Evolutionary conservation across 2,329 filamentous ascomycete genomes (phyloP), one percentile per base, ranked within the genome.

Genomic region (Keithomyces neogunnii): DNA sequence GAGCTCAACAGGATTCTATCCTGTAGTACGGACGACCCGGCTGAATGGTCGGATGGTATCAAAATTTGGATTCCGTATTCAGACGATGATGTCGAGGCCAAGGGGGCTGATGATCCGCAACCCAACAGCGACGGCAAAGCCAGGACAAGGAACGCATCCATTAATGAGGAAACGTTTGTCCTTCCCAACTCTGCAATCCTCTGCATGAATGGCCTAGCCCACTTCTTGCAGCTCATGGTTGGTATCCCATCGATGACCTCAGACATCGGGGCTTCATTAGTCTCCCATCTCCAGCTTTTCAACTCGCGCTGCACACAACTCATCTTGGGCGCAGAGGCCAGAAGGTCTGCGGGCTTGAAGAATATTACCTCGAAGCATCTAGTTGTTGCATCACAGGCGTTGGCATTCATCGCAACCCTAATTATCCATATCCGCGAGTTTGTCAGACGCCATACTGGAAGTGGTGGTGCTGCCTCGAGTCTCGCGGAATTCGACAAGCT

Each of bases 361-460:
- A 96, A 96, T 62, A 99, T 99, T 65, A 96, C 89, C 0, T 96
- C 93, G 0, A 93, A 93, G 61, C 92, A 99, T 69, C 79, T 99
- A 2, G 91, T 93, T 0, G 81, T 97, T 19, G 91, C 93, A 3
- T 91, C 88, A 0, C 92, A 96, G 66, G 88, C 91, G 0, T 71
- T 97, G 19, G 85, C 86, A 44, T 96, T 99, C 65, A 83, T 95
- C 44, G 87, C 91, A 29, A 84, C 89, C 0, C 74, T 97, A 2
- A 85, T 96, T 4, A 92, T 93, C 0, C 90, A 97, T 63, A 79
- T 96, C 32, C 84, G 92, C 44, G 93, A 97, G 69, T 96, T 95
- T 60, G 83, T 95, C 28, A 85, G 93, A 8, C 82, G 93, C 2
- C 88, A 95, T 60, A 75, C 73, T 5, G 74, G 74, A 10, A 73